Percentiles rank a stretch among this genome's conserved stretches.
Conservation (phyloP, 2,329 filamentous ascomycete genomes). For the Aulographum hederae region DNA sequence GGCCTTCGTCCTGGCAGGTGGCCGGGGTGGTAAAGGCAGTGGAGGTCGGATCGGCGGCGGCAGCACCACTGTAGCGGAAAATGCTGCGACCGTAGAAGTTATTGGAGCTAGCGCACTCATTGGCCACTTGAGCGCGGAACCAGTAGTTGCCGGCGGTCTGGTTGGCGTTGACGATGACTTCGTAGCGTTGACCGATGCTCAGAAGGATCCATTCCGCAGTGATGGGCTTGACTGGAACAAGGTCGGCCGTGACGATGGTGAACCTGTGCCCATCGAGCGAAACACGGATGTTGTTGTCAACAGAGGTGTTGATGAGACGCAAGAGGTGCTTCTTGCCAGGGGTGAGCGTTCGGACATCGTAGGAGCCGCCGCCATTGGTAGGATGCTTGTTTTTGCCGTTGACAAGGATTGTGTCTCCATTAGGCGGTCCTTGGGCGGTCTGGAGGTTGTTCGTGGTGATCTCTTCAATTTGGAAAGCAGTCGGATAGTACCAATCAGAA, state of each 20-base stretch:
- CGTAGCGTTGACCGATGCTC: constrained; percentile 26
- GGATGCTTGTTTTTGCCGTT: constrained; percentile 22
- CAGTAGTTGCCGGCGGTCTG: constrained; percentile 25
- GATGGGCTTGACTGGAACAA: constrained; percentile 9
- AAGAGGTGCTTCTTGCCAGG: constrained; percentile 7
- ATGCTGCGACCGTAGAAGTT: constrained; percentile 16
- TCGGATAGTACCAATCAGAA: constrained; percentile 13
- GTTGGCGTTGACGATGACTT: constrained; percentile 26
- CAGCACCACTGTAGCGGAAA: constrained; percentile 15
- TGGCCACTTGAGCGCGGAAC: constrained; percentile 23
- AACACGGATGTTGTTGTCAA: constrained; percentile 6
- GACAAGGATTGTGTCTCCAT: constrained; percentile 25
- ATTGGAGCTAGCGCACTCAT: constrained; percentile 16
- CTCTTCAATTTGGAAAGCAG: constrained; percentile 10
- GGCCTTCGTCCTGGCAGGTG: constrained; percentile 12
- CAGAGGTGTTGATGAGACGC: constrained; percentile 6
- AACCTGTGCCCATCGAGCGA: constrained; percentile 6
- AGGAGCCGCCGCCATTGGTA: constrained; percentile 15
- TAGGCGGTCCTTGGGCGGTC: constrained; percentile 14
- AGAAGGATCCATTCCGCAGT: constrained; percentile 17
- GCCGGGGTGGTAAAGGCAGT: constrained; percentile 10
- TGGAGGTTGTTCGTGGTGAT: constrained; percentile 15
- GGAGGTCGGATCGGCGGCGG: constrained; percentile 8
- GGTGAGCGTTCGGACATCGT: constrained; percentile 15
- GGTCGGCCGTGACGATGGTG: constrained; percentile 6